These are phyloP conservation scores for Podaxis sp. DNA, from an alignment of 768 basidiomycete genomes.

Conservation along the genomic window DNA sequence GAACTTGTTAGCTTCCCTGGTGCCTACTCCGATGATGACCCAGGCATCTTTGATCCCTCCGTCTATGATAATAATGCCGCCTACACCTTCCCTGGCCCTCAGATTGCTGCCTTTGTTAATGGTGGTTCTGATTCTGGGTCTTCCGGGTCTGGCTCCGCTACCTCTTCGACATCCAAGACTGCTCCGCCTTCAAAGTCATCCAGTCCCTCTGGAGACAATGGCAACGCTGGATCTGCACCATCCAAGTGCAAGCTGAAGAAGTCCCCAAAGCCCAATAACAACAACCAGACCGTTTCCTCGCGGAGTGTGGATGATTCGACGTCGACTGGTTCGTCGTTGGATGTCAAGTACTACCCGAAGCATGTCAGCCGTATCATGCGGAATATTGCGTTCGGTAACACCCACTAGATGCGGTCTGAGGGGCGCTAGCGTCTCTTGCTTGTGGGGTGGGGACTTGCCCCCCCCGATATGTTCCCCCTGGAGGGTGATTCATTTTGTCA, in stretches of 20 bases:
- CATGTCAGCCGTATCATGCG: constrained; percentile 32
- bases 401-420: constrained; percentile 11
- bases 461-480: background rate
- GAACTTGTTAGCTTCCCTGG: constrained; percentile 69
- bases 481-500: background rate
- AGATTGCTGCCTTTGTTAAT: constrained; percentile 36
- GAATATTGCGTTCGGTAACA: constrained; percentile 19
- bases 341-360: constrained; percentile 18
- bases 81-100: constrained; percentile 50
- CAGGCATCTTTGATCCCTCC: constrained; percentile 61
- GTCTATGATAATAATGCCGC: constrained; percentile 26
- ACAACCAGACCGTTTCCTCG: background rate
- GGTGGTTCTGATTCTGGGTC: constrained; percentile 12
- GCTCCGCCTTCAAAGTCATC: background rate
- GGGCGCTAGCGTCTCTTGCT: background rate
- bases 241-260: constrained; percentile 10
- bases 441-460: background rate
- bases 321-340: constrained; percentile 8
- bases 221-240: background rate
- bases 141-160: background rate
- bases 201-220: background rate
- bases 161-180: background rate
- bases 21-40: constrained; percentile 64
- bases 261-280: background rate
- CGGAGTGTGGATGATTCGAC: background rate